phyloP scores from a whole-genome alignment of 495 filamentous ascomycete species.

The Xylaria curta region DNA sequence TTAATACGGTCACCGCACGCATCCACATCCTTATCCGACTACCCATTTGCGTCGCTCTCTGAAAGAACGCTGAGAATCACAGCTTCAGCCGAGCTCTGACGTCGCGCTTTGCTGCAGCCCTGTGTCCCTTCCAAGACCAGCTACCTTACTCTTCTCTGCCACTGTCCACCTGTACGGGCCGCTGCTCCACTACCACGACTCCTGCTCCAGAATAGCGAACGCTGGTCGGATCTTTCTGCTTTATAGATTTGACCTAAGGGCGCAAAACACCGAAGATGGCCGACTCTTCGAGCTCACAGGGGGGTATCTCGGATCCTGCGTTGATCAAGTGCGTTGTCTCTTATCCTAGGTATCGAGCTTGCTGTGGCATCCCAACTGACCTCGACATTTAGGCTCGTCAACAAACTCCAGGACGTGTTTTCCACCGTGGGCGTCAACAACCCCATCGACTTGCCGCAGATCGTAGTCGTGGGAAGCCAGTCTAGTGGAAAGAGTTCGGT shows the following conservation, averaged over 20 bases:
- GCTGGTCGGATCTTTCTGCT: not conserved
- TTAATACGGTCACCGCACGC: constrained; percentile 24
- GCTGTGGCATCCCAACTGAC: constrained; percentile 34
- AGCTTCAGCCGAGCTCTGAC: not conserved
- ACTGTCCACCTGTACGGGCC: not conserved
- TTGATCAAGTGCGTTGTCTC: constrained; percentile 59
- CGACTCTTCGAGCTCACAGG: constrained; percentile 47
- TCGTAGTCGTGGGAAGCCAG: constrained; percentile 97
- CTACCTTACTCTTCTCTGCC: not conserved
- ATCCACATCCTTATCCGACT: not conserved
- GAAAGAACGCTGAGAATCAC: not conserved
- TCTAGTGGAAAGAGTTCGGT: constrained; percentile 99
- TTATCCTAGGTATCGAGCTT: constrained; percentile 28
- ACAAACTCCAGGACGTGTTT: constrained; percentile 99
- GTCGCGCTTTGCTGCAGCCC: not conserved
- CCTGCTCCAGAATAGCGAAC: constrained; percentile 9
- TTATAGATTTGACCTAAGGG: not conserved
- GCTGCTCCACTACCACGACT: not conserved
- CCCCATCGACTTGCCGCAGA: constrained; percentile 98
- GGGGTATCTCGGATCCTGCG: constrained; percentile 65
- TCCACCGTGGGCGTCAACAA: constrained; percentile 98
- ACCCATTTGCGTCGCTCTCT: constrained; percentile 1
- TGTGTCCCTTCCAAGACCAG: not conserved
- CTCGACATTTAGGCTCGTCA: constrained; percentile 75
- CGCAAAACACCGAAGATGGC: constrained; percentile 32